Evolutionary conservation across 768 basidiomycete species (phyloP).

Genomic region (Chalciporus chontae): DNA sequence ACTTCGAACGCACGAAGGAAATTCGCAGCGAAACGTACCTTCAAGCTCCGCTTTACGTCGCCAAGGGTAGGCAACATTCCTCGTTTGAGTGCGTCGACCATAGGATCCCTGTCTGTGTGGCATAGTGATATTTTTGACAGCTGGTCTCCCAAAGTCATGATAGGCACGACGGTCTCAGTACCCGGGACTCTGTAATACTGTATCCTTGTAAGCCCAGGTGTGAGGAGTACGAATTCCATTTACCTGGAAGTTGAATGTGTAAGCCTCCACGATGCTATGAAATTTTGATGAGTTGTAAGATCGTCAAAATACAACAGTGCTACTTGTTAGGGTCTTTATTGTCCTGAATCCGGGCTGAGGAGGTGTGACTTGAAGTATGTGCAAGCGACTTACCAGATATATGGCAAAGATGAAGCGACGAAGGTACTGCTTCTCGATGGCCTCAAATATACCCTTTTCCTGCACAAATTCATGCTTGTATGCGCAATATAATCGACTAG

Average conservation of each 20-base stretch:
- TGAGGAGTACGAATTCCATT: conserved; percentile 3
- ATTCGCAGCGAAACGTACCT: conserved; percentile 39
- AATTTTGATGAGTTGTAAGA: conserved; percentile 10
- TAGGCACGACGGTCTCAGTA: conserved; percentile 54
- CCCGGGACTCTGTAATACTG: conserved; percentile 73
- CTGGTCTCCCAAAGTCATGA: conserved; percentile 69
- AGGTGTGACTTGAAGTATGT: neutral
- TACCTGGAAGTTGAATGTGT: conserved; percentile 84
- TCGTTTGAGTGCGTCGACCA: conserved; percentile 52
- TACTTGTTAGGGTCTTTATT: conserved; percentile 83
- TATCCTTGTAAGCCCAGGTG: conserved; percentile 4
- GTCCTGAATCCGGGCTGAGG: conserved; percentile 48
- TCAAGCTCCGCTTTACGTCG: conserved; percentile 80
- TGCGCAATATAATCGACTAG: conserved; percentile 7
- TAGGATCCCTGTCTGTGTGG: conserved; percentile 47
- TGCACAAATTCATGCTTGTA: conserved; percentile 26
- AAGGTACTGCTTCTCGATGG: conserved; percentile 79
- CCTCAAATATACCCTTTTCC: conserved; percentile 88
- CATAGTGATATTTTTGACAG: conserved; percentile 49
- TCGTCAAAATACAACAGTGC: conserved; percentile 13
- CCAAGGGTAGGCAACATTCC: conserved; percentile 69
- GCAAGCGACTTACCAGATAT: conserved; percentile 56
- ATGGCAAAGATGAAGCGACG: conserved; percentile 83
- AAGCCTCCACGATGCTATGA: conserved; percentile 77
- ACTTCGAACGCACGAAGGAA: neutral